Evolutionary conservation across 352 stramenopile species (phyloP), one percentile per base, ranked within the genome.

Genomic region (Pythium pyrilobum): DNA sequence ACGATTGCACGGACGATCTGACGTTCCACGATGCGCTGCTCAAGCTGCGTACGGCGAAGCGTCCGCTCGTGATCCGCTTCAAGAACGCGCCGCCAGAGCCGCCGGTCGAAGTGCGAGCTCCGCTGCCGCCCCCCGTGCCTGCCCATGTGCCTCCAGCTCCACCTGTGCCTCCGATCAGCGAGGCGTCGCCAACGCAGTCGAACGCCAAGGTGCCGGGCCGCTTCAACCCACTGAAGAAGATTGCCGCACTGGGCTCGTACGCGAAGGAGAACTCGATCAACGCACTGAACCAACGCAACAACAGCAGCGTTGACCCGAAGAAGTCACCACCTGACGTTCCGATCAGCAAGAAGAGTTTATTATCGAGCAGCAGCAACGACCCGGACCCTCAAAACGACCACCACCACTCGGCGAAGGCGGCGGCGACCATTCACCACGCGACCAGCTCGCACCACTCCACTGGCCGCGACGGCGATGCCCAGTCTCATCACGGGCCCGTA

Each of bases 21-120:
- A 77, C 72, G 16, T 95, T 95, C 68, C 78, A 92, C 58, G 84
- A 92, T 23, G 69, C 81, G 2, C 53, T 95, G n/a, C 71, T 91
- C 0, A 92, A 92, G 64, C 62, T 95, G 34, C 81, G 84, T 9
- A 92, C 78, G 15, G 84, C 84, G 13, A 92, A 92, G 61, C 65
- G 84, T 1, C 84, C 84, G 25, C 68, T 95, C 3, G 71, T 92
- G 18, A 87, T 95, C 66, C 81, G 84, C 27, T 92, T 95, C 59
- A 89, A 87, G 64, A 87, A 88, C 44, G 67, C 66, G 1, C 74
- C 75, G 13, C 67, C 77, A 6, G 70, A 83, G 64, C 52, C 73
- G 28, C 58, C 67, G 10, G 51, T 73, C 5, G 58, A 69, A 20
- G 36, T 62, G 27, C 37, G 55, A 47, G 44, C 55, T 20, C 50